These are phyloP conservation scores for Chaetothyriales sp. DNA, from an alignment of 2,329 filamentous ascomycete species.

Conservation along the genomic window DNA sequence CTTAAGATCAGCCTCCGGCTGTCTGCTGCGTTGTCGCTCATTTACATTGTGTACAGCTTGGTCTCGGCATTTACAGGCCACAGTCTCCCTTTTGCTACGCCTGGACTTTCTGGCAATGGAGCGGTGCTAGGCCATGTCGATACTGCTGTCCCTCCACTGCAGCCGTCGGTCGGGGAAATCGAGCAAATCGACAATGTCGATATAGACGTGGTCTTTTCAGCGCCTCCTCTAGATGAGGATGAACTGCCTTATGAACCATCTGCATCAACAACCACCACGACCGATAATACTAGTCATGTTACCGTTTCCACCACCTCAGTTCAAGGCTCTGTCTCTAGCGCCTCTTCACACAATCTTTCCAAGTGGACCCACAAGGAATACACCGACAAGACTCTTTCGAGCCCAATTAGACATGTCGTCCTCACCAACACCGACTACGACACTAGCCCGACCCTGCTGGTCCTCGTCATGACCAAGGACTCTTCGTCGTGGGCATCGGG, in stretches of 20 bases:
- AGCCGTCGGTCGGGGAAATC: too few relatives aligned
- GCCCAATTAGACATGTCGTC: neutral
- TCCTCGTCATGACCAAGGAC: constrained; percentile 3
- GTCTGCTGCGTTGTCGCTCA: neutral
- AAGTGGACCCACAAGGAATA: neutral
- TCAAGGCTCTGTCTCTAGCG: too few relatives aligned
- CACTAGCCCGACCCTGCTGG: neutral
- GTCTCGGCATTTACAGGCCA: neutral
- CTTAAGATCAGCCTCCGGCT: neutral
- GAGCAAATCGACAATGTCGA: too few relatives aligned
- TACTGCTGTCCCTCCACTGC: too few relatives aligned
- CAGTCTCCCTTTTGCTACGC: too few relatives aligned
- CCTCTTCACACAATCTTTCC: neutral
- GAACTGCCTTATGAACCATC: too few relatives aligned
- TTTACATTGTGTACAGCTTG: neutral
- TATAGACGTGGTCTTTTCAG: too few relatives aligned
- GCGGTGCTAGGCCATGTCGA: too few relatives aligned
- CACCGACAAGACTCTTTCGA: neutral
- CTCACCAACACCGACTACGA: neutral
- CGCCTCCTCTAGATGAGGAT: too few relatives aligned
- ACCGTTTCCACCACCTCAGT: neutral
- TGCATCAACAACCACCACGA: too few relatives aligned
- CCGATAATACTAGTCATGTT: too few relatives aligned
- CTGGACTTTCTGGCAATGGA: too few relatives aligned
- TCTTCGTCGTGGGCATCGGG: constrained; percentile 1